Evolutionary conservation across 345 rosid species (phyloP).

Genomic region (Corymbia maculata): DNA sequence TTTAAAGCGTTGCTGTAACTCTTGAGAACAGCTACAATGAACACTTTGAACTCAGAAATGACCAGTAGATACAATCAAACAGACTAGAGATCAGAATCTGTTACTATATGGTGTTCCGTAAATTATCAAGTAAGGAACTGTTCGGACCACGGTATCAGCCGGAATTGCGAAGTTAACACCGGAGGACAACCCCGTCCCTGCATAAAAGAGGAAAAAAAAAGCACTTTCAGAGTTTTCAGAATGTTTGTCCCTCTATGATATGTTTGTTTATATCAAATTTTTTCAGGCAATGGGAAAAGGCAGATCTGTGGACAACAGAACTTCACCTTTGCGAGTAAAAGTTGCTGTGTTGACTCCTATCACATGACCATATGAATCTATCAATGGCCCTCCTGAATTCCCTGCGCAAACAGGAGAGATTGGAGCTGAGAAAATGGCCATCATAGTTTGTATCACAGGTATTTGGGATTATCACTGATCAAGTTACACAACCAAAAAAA

Average conservation of each 20-base stretch:
- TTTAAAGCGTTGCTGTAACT: background rate
- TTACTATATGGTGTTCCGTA: conserved; percentile 77
- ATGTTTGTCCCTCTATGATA: background rate
- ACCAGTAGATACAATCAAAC: background rate
- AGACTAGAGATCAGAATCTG: conserved; percentile 37
- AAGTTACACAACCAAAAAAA: background rate
- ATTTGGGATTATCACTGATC: background rate
- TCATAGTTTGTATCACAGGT: background rate
- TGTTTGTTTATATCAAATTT: background rate
- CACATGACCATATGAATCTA: conserved; percentile 73
- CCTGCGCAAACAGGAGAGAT: conserved; percentile 14
- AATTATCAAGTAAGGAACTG: conserved; percentile 69
- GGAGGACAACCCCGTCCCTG: conserved; percentile 79
- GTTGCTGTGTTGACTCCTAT: conserved; percentile 87
- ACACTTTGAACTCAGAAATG: background rate
- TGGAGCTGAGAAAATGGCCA: background rate
- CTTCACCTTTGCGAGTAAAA: conserved; percentile 72
- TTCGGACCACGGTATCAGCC: conserved; percentile 56
- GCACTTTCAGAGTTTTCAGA: background rate
- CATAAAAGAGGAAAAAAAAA: background rate
- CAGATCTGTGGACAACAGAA: background rate
- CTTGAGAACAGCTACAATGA: background rate
- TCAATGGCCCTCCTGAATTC: conserved; percentile 75
- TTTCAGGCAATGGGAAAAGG: background rate
- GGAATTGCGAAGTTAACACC: conserved; percentile 84